Base-by-base conservation (phyloP, 2,329 filamentous ascomycete genomes). In the Tolypocladium amazonense region DNA sequence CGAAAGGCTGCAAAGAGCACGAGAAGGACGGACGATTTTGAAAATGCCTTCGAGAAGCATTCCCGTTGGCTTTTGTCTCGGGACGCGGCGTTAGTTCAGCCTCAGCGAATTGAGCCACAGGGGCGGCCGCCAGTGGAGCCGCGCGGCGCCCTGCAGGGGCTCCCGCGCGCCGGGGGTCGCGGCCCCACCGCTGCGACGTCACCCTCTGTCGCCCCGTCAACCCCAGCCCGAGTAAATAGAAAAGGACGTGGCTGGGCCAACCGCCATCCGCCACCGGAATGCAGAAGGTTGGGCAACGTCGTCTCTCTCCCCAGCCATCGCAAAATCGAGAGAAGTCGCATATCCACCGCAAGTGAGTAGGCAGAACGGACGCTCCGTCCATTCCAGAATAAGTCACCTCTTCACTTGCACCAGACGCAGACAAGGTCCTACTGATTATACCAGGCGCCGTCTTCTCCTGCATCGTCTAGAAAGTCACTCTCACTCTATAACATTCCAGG, bases 201-300 rank as follows among this genome's bases (percentile, higher is more conserved):
- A 53, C 60, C 61, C 61, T 12, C 37, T 52, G 67, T 71, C 64
- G 58, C 65, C 65, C 57, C 47, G 67, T 56, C 69, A 70, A 70
- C 68, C 60, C 35, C 6, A n/a, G 0, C 52, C 15, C 54, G 59
- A 65, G 68, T 70, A 67, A 70, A 71, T 67, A 71, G 59, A 65
- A 69, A 69, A 64, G 58, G 60, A 58, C 60, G 69, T 69, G 69
- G 69, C 68, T 71, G 68, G 69, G 67, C 68, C 66, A 69, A 69
- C 66, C 64, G 63, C 56, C 56, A 57, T 57, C 56, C 59, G 55
- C 43, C 53, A 27, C 54, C 41, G 58, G 61, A 65, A 63, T 56
- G 55, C 57, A 56, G 41, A 56, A 38, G 52, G 39, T 45, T 56
- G 57, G 52, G 58, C 23, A 59, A 37, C 11, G 12, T 27, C 23